phyloP scores from a whole-genome alignment of 495 filamentous ascomycete genomes.

The Trichoderma orchidacearum region DNA sequence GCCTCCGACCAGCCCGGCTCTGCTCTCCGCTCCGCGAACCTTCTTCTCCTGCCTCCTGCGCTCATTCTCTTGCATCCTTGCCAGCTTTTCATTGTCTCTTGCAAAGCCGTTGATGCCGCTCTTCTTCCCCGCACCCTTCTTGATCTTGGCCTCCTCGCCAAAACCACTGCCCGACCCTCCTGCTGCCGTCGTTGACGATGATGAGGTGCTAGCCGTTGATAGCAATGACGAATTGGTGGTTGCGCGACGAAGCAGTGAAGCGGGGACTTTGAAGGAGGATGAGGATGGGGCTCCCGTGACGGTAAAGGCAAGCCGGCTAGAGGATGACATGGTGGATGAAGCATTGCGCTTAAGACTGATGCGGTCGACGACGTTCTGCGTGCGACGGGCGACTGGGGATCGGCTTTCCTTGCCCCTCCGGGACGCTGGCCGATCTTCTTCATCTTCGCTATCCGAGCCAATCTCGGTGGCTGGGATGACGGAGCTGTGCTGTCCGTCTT shows the following conservation, averaged over 20 bases:
- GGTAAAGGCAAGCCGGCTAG: slow-evolving; percentile 49
- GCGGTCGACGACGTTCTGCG: slow-evolving; percentile 53
- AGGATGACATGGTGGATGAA: slow-evolving; percentile 29
- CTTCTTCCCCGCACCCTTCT: slow-evolving; percentile 50
- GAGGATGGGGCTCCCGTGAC: slow-evolving; percentile 15
- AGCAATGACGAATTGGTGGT: slow-evolving; percentile 47
- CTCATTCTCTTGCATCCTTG: slow-evolving; percentile 44
- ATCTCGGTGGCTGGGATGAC: slow-evolving; percentile 30
- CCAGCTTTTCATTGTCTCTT: slow-evolving; percentile 50
- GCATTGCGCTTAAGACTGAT: slow-evolving; percentile 58
- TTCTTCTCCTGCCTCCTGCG: slow-evolving; percentile 51
- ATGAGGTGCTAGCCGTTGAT: slow-evolving; percentile 11
- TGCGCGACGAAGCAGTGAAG: slow-evolving; percentile 56
- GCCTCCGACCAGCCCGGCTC: slow-evolving; percentile 30
- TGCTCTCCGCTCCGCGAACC: slow-evolving; percentile 46
- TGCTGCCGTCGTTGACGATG: slow-evolving; percentile 20
- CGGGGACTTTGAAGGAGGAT: slow-evolving; percentile 55
- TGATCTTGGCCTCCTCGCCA: slow-evolving; percentile 39
- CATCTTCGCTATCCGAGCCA: slow-evolving; percentile 27
- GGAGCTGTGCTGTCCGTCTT: slow-evolving; percentile 37
- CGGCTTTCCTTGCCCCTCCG: slow-evolving; percentile 26
- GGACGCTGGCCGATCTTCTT: slow-evolving; percentile 19
- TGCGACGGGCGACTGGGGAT: slow-evolving; percentile 34
- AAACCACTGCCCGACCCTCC: slow-evolving; percentile 19
- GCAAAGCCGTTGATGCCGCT: slow-evolving; percentile 67